Evolutionary conservation across 768 basidiomycete genomes (phyloP), one percentile per base, ranked within the genome.

Genomic region (Fistulinella prunicolor): DNA sequence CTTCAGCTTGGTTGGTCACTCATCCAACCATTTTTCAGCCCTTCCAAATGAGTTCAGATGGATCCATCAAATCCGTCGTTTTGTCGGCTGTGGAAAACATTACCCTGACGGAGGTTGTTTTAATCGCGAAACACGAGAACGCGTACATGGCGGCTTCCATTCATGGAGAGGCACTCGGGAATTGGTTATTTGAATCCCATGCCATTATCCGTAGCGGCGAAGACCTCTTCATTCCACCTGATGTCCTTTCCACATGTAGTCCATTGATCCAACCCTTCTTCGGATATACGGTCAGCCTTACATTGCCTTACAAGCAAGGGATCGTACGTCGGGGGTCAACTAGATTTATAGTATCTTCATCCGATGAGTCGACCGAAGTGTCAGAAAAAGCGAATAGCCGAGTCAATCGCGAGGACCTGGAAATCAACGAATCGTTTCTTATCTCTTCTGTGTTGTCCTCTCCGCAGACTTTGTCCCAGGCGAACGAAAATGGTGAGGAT

Each of bases 251-350:
- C 52, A 42, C 59, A n/a, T 47, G 60, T 54, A 50, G 44, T 32
- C 29, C 46, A 29, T 40, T 41, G 14, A 49, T 40, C 38, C 57
- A 24, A 14, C 37, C 38, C 3, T 42, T 54, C 38, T 67, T 74
- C 30, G 58, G 59, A 29, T 85, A 78, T 50, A 72, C 69, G 37
- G 62, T 89, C 22, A 76, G 80, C 44, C 75, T 89, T 72, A 55
- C 80, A 4, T 78, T 85, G 50, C 89, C 92, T 9, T 82, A 85
- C 20, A 68, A 74, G n/a, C 90, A 93, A 69, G 92, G 92, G 24
- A 68, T 73, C 52, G 72, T 77, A 13, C 60, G 70, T 29, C 65
- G 64, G 24, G 74, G 73, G 12, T 46, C 54, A 17, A 90, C 89
- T 1, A 73, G 67, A 38, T 66, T 91, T 42, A 68, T 83, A 42